phyloP scores from a whole-genome alignment of 208 protist genomes.

The Trypanosoma scelopori region DNA sequence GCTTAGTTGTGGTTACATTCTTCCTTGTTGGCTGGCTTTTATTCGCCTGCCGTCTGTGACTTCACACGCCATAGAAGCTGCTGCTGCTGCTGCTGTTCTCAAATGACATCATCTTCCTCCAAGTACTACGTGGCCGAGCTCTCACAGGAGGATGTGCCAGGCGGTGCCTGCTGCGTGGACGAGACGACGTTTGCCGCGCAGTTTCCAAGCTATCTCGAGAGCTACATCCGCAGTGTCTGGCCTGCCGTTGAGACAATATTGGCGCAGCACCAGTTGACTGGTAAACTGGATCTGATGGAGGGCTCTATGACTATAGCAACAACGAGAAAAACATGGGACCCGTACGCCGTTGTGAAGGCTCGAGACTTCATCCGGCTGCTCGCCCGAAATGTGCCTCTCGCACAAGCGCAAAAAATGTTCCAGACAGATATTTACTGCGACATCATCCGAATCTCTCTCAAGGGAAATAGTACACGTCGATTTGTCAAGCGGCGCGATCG shows the following conservation, averaged over 20 bases:
- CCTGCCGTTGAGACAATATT: conserved; percentile 92
- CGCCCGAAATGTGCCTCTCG: conserved; percentile 94
- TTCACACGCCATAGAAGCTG: no score
- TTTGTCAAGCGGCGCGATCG: conserved; percentile 99
- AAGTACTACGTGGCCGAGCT: conserved; percentile 85
- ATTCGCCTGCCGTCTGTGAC: no score
- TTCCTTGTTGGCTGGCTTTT: no score
- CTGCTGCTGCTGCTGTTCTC: background rate
- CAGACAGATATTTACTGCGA: conserved; percentile 97
- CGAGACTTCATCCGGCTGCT: conserved; percentile 98
- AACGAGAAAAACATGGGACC: conserved; percentile 98
- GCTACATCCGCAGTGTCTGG: conserved; percentile 96
- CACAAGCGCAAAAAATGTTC: conserved; percentile 97
- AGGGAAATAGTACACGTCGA: conserved; percentile 95
- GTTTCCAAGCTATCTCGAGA: conserved; percentile 98
- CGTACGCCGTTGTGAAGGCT: conserved; percentile 98
- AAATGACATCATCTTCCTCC: conserved; percentile 40
- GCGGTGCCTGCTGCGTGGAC: conserved; percentile 90
- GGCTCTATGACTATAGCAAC: conserved; percentile 98
- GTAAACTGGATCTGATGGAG: conserved; percentile 94
- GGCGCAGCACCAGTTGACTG: conserved; percentile 91
- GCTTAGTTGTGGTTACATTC: no score
- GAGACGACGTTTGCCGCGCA: conserved; percentile 97
- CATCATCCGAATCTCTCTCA: conserved; percentile 98
- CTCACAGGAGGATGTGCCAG: conserved; percentile 84